These are phyloP conservation scores for Metarhizium humberi DNA, from an alignment of 2,329 filamentous ascomycete genomes.

Conservation along the genomic window DNA sequence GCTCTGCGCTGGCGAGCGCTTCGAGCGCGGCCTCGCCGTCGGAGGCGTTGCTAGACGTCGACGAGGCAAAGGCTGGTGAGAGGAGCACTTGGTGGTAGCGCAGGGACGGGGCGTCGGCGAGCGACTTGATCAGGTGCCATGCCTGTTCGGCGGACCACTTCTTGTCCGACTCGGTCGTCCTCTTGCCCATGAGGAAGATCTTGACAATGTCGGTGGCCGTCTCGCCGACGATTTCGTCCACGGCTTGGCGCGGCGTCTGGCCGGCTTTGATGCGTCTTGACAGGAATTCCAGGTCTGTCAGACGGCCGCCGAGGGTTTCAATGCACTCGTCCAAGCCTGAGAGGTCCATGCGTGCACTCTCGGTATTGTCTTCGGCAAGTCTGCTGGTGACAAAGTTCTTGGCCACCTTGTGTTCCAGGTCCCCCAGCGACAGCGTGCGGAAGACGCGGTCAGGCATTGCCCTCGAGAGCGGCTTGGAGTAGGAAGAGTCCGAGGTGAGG, in stretches of 20 bases:
- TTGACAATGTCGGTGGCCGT: constrained; percentile 85
- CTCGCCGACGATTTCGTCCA: constrained; percentile 82
- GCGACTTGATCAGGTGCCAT: constrained; percentile 75
- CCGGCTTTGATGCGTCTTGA: constrained; percentile 83
- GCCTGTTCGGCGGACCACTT: constrained; percentile 80
- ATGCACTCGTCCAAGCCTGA: constrained; percentile 74
- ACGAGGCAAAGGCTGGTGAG: constrained; percentile 61
- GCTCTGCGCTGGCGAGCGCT: constrained; percentile 72
- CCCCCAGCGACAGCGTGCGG: constrained; percentile 74
- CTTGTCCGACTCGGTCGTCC: constrained; percentile 32
- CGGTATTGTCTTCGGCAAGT: constrained; percentile 43
- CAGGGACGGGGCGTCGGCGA: constrained; percentile 59
- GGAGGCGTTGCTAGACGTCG: constrained; percentile 34
- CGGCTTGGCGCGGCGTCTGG: constrained; percentile 70
- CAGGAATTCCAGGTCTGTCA: constrained; percentile 93
- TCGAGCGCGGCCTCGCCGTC: constrained; percentile 69
- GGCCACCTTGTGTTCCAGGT: constrained; percentile 77
- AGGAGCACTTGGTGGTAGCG: constrained; percentile 83
- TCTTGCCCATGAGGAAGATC: constrained; percentile 70
- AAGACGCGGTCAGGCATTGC: constrained; percentile 88
- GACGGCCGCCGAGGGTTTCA: constrained; percentile 70
- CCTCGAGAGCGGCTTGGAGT: constrained; percentile 77
- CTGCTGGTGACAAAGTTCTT: constrained; percentile 86
- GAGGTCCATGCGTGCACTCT: constrained; percentile 35
- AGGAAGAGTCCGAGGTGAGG: constrained; percentile 81